A percentile compares a stretch with the other conserved stretches of the same genome.
These are phyloP conservation scores for Kwoniella sp. DNA, from an alignment of 768 basidiomycete species.

Conservation along the genomic window DNA sequence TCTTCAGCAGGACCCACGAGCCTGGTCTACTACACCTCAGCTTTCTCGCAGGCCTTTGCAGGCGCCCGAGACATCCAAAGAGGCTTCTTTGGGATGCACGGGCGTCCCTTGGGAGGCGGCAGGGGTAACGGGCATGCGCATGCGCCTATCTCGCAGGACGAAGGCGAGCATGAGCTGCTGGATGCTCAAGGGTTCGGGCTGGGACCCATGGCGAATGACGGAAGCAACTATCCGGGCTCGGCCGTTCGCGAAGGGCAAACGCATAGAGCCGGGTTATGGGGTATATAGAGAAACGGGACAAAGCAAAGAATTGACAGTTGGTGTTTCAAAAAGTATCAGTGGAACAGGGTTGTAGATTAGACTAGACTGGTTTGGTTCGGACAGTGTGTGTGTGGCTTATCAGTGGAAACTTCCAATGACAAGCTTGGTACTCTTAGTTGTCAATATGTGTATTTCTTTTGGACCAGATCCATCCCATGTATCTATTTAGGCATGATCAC, in stretches of 20 bases:
- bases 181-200: slow-evolving; percentile 49
- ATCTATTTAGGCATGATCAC: no score
- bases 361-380: no score
- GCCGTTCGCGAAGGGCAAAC: background rate
- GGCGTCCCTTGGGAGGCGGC: slow-evolving; percentile 19
- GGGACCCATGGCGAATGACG: slow-evolving; percentile 39
- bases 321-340: no score
- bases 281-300: background rate
- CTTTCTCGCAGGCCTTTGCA: slow-evolving; percentile 30
- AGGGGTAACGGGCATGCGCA: slow-evolving; percentile 33
- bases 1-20: slow-evolving; percentile 21
- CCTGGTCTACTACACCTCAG: slow-evolving; percentile 36
- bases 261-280: background rate
- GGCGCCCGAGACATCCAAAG: slow-evolving; percentile 41
- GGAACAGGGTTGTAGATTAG: background rate
- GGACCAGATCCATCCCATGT: no score
- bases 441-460: no score
- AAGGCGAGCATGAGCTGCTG: slow-evolving; percentile 45
- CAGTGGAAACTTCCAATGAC: no score
- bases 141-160: slow-evolving; percentile 30
- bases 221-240: background rate
- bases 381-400: no score
- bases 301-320: no score
- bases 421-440: no score
- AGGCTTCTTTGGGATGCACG: slow-evolving; percentile 47